Percentiles rank a stretch among this genome's conserved stretches.
Evolutionary conservation across 768 basidiomycete species (phyloP).

Genomic region (Phallus indusiatus): DNA sequence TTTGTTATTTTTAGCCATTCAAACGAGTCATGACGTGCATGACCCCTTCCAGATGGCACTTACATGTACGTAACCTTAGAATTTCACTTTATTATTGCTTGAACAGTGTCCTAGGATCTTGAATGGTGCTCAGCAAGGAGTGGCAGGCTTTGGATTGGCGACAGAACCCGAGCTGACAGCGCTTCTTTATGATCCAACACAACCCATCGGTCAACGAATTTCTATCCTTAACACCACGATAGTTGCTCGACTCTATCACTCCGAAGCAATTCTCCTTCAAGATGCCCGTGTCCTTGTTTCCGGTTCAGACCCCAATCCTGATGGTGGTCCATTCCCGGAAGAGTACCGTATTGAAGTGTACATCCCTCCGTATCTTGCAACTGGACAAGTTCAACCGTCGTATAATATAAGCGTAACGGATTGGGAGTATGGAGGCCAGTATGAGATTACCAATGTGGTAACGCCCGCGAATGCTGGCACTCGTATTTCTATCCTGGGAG

Average conservation of each 20-base stretch:
- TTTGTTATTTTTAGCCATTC: constrained; percentile 37
- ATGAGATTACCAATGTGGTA: constrained; percentile 38
- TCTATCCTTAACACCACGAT: constrained; percentile 15
- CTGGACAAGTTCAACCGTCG: constrained; percentile 13
- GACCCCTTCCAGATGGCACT: constrained; percentile 16
- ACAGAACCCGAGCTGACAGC: constrained; percentile 41
- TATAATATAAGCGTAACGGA: constrained; percentile 49
- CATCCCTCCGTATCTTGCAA: constrained; percentile 15
- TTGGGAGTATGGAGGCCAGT: constrained; percentile 50
- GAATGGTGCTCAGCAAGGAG: constrained; percentile 14
- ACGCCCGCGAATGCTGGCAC: constrained; percentile 27
- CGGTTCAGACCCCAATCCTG: constrained; percentile 14
- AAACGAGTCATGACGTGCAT: constrained; percentile 30
- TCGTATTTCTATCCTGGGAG: constrained; percentile 12
- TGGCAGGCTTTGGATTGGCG: constrained; percentile 17
- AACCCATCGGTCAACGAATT: constrained; percentile 56
- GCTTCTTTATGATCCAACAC: constrained; percentile 58
- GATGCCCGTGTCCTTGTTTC: constrained; percentile 16
- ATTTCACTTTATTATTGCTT: not conserved
- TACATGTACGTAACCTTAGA: constrained; percentile 2
- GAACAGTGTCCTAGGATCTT: not conserved
- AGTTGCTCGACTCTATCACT: constrained; percentile 17
- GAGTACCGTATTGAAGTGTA: constrained; percentile 16
- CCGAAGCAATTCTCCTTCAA: constrained; percentile 16
- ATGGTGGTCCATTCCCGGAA: constrained; percentile 14